Conservation (phyloP, 768 basidiomycete species). For the Tremella fuciformis region DNA sequence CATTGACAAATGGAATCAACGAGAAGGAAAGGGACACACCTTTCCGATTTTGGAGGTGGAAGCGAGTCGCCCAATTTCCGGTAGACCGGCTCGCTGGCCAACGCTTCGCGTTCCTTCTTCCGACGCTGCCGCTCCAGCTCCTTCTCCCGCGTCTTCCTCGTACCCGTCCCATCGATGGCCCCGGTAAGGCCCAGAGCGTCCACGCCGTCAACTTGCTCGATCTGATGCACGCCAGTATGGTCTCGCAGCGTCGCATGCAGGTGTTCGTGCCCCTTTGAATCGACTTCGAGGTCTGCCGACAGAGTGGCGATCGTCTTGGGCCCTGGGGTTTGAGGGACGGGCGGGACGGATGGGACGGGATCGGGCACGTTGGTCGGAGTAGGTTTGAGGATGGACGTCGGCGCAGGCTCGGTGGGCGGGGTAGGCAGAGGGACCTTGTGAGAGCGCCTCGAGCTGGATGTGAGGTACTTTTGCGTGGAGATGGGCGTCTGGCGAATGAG, state of each 20-base stretch:
- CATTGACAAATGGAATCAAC: not conserved
- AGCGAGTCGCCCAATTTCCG: constrained; percentile 15
- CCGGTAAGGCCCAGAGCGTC: not conserved
- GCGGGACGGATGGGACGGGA: no score
- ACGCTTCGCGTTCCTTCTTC: constrained; percentile 15
- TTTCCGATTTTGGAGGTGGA: constrained; percentile 28
- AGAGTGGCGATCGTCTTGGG: constrained; percentile 29
- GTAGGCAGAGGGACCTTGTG: not conserved
- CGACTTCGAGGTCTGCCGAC: constrained; percentile 27
- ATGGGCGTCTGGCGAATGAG: constrained; percentile 24
- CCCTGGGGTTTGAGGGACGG: constrained; percentile 12
- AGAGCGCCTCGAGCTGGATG: not conserved
- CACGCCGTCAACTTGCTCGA: constrained; percentile 3
- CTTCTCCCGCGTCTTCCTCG: constrained; percentile 13
- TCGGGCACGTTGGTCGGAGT: not conserved
- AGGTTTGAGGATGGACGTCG: constrained; percentile 1
- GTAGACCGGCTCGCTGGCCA: constrained; percentile 15
- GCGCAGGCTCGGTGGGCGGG: not conserved
- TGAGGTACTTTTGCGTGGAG: constrained; percentile 3
- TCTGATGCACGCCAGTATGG: constrained; percentile 19
- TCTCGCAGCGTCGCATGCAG: constrained; percentile 30
- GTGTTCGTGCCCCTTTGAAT: constrained; percentile 27
- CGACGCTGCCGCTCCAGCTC: constrained; percentile 16
- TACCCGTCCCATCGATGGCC: not conserved
- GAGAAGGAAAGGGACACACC: no score